Conservation (phyloP, 495 filamentous ascomycete genomes). For the Neurospora sp. region DNA sequence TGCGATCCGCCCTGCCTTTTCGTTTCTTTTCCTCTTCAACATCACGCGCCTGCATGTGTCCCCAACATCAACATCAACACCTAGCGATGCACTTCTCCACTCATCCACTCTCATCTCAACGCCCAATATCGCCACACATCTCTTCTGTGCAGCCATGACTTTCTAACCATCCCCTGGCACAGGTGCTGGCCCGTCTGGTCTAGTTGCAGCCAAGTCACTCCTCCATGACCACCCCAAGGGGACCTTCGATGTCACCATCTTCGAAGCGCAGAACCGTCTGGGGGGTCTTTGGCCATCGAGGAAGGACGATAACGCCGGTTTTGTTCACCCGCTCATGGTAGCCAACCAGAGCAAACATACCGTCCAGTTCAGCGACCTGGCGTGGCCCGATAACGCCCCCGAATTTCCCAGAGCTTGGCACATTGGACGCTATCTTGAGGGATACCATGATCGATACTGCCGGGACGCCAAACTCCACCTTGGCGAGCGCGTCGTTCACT, state of each 20-base stretch:
- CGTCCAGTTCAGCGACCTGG: constrained; percentile 68
- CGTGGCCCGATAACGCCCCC: constrained; percentile 48
- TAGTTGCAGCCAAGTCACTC: constrained; percentile 74
- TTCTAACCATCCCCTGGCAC: neutral
- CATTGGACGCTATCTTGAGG: constrained; percentile 62
- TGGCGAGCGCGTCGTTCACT: constrained; percentile 41
- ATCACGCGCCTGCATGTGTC: neutral
- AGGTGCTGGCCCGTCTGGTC: constrained; percentile 75
- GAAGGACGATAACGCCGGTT: constrained; percentile 30
- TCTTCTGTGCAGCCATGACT: neutral
- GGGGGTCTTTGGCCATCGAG: constrained; percentile 68
- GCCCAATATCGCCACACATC: neutral
- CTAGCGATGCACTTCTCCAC: neutral
- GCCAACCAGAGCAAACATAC: constrained; percentile 75
- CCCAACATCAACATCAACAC: neutral
- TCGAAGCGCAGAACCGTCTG: constrained; percentile 53
- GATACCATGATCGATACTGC: constrained; percentile 51
- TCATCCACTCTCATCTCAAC: neutral
- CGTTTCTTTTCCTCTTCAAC: neutral
- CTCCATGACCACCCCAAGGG: constrained; percentile 47
- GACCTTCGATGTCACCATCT: constrained; percentile 58
- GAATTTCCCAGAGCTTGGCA: constrained; percentile 67
- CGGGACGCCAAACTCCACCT: constrained; percentile 37
- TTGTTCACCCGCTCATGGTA: constrained; percentile 57
- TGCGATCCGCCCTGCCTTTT: neutral